phyloP scores from a whole-genome alignment of 2,329 filamentous ascomycete genomes.

The Fusarium cicatricum region DNA sequence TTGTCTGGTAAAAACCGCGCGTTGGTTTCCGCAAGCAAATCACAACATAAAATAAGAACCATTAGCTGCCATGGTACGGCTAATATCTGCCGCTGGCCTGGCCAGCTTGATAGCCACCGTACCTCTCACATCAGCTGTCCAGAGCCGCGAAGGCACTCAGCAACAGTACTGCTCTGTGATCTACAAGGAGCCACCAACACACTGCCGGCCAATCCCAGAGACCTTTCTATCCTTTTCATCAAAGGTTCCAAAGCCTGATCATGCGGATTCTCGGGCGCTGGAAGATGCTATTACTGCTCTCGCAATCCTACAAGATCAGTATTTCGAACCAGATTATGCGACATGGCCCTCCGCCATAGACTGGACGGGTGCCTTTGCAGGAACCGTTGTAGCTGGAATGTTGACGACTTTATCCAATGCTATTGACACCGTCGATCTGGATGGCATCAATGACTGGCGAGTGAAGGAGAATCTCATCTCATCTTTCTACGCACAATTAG shows the following conservation, averaged over 20 bases:
- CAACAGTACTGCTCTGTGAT: constrained; percentile 37
- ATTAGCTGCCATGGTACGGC: constrained; percentile 27
- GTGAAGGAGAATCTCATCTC: constrained; percentile 81
- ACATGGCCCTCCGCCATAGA: constrained; percentile 89
- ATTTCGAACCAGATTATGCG: constrained; percentile 79
- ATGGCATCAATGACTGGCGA: constrained; percentile 52
- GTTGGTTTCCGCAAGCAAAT: constrained; percentile 5
- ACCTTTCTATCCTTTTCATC: constrained; percentile 33
- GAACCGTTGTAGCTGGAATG: constrained; percentile 79
- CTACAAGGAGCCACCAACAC: constrained; percentile 23
- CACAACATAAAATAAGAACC: too few relatives aligned
- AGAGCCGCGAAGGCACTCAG: constrained; percentile 10
- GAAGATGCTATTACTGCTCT: constrained; percentile 69
- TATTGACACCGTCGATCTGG: constrained; percentile 50
- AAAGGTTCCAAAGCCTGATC: constrained; percentile 2
- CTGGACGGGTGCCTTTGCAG: constrained; percentile 89
- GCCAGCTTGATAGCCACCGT: constrained; percentile 6
- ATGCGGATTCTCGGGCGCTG: constrained; percentile 45
- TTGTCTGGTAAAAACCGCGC: constrained; percentile 25
- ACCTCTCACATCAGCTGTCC: constrained; percentile 21
- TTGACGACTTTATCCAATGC: constrained; percentile 75
- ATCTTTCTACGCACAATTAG: constrained; percentile 78
- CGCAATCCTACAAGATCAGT: constrained; percentile 77
- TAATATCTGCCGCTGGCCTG: constrained; percentile 21
- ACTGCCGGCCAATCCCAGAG: constrained; percentile 34